Conservation (phyloP, 768 basidiomycete species). For the Podaxis carcinomalis region DNA sequence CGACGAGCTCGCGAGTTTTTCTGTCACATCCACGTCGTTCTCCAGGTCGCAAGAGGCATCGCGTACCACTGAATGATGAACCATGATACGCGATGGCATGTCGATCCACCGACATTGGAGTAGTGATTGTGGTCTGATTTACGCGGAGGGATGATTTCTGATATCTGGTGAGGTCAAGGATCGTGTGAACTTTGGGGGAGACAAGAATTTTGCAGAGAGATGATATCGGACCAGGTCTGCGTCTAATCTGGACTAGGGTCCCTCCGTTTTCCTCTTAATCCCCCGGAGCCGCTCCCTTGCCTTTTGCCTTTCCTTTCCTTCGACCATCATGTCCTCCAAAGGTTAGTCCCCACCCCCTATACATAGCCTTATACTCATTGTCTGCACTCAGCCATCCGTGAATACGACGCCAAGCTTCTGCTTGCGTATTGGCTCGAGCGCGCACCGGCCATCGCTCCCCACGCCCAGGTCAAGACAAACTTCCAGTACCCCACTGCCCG, state of each 20-base stretch:
- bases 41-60: too few relatives aligned
- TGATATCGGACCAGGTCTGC: conserved; percentile 21
- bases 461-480: conserved; percentile 47
- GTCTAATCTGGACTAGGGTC: conserved; percentile 13
- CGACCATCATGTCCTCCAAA: conserved; percentile 41
- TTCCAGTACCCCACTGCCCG: conserved; percentile 65
- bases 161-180: neutral
- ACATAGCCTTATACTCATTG: conserved; percentile 7
- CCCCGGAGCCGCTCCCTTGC: conserved; percentile 17
- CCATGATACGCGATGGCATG: neutral
- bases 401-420: conserved; percentile 98
- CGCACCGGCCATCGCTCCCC: conserved; percentile 73
- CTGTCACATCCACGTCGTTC: too few relatives aligned
- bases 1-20: too few relatives aligned
- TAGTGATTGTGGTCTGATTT: neutral
- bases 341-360: conserved; percentile 21
- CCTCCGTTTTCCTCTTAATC: conserved; percentile 14
- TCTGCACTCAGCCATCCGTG: conserved; percentile 63
- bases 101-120: neutral
- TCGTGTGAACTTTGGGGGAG: conserved; percentile 29
- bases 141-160: neutral
- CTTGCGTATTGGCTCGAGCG: conserved; percentile 96
- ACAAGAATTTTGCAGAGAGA: conserved; percentile 16
- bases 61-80: neutral
- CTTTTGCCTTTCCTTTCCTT: conserved; percentile 15